These are phyloP conservation scores for Aspergillus puulaauensis DNA, from an alignment of 2,329 filamentous ascomycete species.

Conservation along the genomic window DNA sequence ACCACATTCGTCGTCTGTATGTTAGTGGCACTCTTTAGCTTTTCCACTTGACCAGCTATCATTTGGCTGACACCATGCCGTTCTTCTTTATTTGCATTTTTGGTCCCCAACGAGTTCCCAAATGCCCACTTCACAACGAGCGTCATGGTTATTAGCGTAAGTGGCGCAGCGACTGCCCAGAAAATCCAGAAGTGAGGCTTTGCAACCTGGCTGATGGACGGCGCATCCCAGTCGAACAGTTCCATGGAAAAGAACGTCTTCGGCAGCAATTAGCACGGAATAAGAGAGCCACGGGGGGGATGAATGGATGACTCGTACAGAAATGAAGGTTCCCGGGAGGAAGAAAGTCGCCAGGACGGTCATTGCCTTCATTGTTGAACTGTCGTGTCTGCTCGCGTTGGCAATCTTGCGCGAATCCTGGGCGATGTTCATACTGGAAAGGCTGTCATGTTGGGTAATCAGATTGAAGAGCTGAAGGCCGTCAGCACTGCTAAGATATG, in stretches of 20 bases:
- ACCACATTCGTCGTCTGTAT: neutral
- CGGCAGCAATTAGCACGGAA: neutral
- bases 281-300: neutral
- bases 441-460: neutral
- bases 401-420: neutral
- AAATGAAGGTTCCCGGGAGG: neutral
- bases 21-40: neutral
- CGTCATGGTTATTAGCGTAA: neutral
- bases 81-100: neutral
- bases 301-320: neutral
- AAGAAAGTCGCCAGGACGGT: slow-evolving; percentile 1
- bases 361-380: neutral
- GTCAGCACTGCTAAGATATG: too few relatives aligned
- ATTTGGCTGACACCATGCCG: neutral
- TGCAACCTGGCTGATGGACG: neutral
- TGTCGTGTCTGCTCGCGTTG: neutral
- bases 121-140: neutral
- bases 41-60: neutral
- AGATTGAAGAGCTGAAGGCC: neutral
- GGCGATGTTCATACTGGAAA: neutral
- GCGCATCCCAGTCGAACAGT: neutral
- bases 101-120: neutral
- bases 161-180: neutral
- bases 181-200: slow-evolving; percentile 1
- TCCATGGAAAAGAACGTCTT: slow-evolving; percentile 5